These are phyloP conservation scores for Macadamia integrifolia DNA, from an alignment of 164 flowering plant species.

Conservation along the genomic window DNA sequence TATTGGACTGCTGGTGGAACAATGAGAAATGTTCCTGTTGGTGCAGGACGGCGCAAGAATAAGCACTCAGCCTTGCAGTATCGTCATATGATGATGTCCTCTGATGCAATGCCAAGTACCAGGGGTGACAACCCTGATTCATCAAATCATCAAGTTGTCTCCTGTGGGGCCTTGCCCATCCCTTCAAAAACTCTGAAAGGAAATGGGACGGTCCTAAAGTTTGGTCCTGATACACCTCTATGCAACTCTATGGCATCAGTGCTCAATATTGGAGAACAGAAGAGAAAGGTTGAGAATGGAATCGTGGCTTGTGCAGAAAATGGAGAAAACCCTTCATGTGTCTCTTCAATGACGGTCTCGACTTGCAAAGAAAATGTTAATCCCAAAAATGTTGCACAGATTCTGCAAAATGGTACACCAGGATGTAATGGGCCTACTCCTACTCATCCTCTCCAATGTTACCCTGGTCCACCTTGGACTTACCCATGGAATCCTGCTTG, in stretches of 20 bases:
- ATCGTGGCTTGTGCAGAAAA: conserved; percentile 15
- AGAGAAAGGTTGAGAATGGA: conserved; percentile 14
- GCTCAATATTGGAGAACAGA: conserved; percentile 35
- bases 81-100: conserved; percentile 24
- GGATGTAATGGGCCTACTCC: conserved; percentile 8
- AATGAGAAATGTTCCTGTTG: conserved; percentile 48
- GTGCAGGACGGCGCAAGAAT: conserved; percentile 46
- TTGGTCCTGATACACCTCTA: conserved; percentile 38
- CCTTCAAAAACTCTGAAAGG: conserved; percentile 19
- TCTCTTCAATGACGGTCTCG: conserved; percentile 22
- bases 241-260: conserved; percentile 39
- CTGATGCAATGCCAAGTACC: conserved; percentile 26
- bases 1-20: conserved; percentile 63
- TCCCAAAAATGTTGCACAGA: conserved; percentile 9
- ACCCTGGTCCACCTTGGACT: conserved; percentile 29
- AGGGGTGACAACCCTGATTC: conserved; percentile 20
- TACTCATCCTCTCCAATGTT: conserved; percentile 20
- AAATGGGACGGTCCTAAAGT: conserved; percentile 31
- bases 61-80: conserved; percentile 39
- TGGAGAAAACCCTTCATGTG: conserved; percentile 26
- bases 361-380: conserved; percentile 18
- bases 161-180: conserved; percentile 19
- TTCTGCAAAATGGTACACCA: conserved; percentile 14
- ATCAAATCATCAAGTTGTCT: conserved; percentile 19
- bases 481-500: conserved; percentile 28